A percentile compares a stretch with the other conserved stretches of the same genome.
These are phyloP conservation scores for Claviceps capensis DNA, from an alignment of 2,329 filamentous ascomycete genomes.

Conservation along the genomic window DNA sequence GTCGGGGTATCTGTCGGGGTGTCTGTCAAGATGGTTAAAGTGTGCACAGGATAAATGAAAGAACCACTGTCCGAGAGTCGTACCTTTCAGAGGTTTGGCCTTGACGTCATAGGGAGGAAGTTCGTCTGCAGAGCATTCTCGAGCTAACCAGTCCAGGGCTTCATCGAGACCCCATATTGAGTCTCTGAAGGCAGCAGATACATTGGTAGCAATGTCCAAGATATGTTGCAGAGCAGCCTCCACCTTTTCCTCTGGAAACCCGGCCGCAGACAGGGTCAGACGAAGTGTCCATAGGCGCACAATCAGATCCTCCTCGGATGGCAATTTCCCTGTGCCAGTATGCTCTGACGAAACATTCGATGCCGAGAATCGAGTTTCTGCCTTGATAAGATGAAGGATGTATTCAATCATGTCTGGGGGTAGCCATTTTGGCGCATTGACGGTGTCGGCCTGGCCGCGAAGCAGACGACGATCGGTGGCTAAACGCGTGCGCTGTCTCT, in stretches of 20 bases:
- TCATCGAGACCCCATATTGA: conserved; percentile 77
- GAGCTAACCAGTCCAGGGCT: conserved; percentile 78
- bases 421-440: conserved; percentile 68
- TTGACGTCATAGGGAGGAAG: conserved; percentile 54
- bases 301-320: conserved; percentile 62
- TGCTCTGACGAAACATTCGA: conserved; percentile 35
- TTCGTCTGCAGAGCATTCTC: conserved; percentile 55
- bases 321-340: conserved; percentile 35
- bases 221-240: conserved; percentile 52
- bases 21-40: conserved; percentile 21
- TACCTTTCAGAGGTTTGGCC: conserved; percentile 26
- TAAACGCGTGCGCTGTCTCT: conserved; percentile 61
- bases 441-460: conserved; percentile 59
- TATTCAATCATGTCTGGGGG: conserved; percentile 64
- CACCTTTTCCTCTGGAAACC: conserved; percentile 52
- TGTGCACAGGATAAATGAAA: not conserved
- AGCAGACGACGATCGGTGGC: conserved; percentile 78
- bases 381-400: conserved; percentile 58
- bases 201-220: conserved; percentile 51
- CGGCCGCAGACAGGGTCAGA: conserved; percentile 53
- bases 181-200: conserved; percentile 44
- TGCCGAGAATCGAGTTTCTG: conserved; percentile 46
- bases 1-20: conserved; percentile 36
- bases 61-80: not conserved
- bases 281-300: conserved; percentile 76